phyloP scores from a whole-genome alignment of 1,284 basidiomycete genomes.

The Fistulina hepatica region DNA sequence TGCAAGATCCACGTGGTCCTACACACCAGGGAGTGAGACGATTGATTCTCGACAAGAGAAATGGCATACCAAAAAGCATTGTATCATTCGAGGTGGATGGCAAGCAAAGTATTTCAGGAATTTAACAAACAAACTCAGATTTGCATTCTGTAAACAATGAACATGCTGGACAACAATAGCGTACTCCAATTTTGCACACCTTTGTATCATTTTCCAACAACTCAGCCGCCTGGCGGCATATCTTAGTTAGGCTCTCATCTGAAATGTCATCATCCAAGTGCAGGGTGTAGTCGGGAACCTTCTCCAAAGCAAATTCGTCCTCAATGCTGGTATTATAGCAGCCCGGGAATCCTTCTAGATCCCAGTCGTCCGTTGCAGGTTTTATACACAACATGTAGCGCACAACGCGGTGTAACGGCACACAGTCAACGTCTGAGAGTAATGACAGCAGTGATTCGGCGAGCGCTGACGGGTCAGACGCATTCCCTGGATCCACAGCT shows the following conservation, averaged over 20 bases:
- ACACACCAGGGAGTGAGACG: too few species aligned
- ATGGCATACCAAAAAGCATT: too few species aligned
- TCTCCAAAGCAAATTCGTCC: conserved; percentile 42
- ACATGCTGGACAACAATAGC: too few species aligned
- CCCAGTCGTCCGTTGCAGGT: conserved; percentile 65
- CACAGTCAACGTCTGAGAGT: conserved; percentile 49
- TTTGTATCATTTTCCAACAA: too few species aligned
- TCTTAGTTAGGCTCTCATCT: conserved; percentile 34
- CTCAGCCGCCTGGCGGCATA: too few species aligned
- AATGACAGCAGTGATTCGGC: conserved; percentile 49
- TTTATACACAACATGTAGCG: conserved; percentile 69
- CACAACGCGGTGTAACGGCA: conserved; percentile 49
- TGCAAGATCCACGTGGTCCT: too few species aligned
- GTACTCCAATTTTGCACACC: too few species aligned
- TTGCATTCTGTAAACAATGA: too few species aligned
- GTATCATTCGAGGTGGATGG: too few species aligned
- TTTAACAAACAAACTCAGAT: too few species aligned
- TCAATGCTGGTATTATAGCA: conserved; percentile 31
- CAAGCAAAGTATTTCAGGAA: too few species aligned
- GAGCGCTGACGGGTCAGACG: conserved; percentile 45
- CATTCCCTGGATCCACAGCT: conserved; percentile 49
- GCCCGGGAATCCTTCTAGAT: conserved; percentile 58
- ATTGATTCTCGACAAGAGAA: too few species aligned
- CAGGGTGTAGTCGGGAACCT: conserved; percentile 37
- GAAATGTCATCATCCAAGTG: conserved; percentile 47